These are phyloP conservation scores for Metschnikowia kunwiensis DNA, from an alignment of 805 yeast genomes.

Conservation along the genomic window DNA sequence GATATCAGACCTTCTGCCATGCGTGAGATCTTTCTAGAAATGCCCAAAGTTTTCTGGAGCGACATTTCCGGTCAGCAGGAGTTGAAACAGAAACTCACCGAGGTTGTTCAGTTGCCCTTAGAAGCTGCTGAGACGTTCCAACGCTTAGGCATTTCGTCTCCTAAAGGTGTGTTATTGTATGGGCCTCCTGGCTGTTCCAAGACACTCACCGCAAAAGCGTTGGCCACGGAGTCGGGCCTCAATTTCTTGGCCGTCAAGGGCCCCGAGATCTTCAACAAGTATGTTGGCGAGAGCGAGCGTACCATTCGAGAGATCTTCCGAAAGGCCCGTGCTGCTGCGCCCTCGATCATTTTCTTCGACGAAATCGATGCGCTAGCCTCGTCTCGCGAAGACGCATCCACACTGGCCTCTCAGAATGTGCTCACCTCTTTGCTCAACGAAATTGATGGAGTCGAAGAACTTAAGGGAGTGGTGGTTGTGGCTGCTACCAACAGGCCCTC, in stretches of 20 bases:
- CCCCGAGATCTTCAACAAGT: slow-evolving; percentile 90
- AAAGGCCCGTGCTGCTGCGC: slow-evolving; percentile 89
- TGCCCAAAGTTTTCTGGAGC: slow-evolving; percentile 89
- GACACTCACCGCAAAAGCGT: slow-evolving; percentile 93
- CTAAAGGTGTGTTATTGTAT: slow-evolving; percentile 87
- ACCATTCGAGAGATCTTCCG: slow-evolving; percentile 91
- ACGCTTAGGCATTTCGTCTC: slow-evolving; percentile 79
- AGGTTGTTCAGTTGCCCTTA: slow-evolving; percentile 89
- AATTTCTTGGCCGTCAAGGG: slow-evolving; percentile 95
- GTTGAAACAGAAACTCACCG: slow-evolving; percentile 75
- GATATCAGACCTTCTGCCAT: slow-evolving; percentile 95
- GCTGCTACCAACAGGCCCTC: slow-evolving; percentile 98
- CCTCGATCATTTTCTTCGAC: slow-evolving; percentile 93
- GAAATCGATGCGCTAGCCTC: slow-evolving; percentile 93
- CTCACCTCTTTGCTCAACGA: slow-evolving; percentile 89
- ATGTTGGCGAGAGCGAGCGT: slow-evolving; percentile 93
- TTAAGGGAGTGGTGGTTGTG: slow-evolving; percentile 87
- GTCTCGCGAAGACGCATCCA: slow-evolving; percentile 61
- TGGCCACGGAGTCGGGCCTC: slow-evolving; percentile 95
- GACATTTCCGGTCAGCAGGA: slow-evolving; percentile 96
- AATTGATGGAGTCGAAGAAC: slow-evolving; percentile 94
- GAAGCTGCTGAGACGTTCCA: slow-evolving; percentile 76
- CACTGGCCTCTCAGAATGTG: slow-evolving; percentile 78
- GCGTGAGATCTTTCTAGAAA: slow-evolving; percentile 91
- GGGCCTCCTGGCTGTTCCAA: slow-evolving; percentile 99